Evolutionary conservation across 2,329 filamentous ascomycete genomes (phyloP), one percentile per base, ranked within the genome.

Genomic region (Raffaelea arxii): DNA sequence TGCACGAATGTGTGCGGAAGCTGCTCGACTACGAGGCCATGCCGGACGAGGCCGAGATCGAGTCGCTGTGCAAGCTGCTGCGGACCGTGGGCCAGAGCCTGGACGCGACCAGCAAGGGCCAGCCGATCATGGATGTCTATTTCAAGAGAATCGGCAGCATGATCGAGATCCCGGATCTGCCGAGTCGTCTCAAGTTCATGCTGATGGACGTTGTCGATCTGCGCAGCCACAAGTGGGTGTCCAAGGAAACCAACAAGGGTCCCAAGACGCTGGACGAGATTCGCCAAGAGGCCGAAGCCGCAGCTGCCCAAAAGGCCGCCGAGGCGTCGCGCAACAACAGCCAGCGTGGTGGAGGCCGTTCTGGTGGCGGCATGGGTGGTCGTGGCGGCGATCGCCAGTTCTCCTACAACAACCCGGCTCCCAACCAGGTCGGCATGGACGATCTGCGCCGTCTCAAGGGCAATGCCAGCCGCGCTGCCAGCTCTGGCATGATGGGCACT

Each of bases 1-100:
- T 98, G 92, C 91, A 98, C 72, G 88, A 96, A 68, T 98, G 92
- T 77, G 89, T 98, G 24, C 84, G 89, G 71, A 95, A 94, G 68
- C 78, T 98, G 53, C 86, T 98, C 55, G 91, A 98, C 68, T 97
- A 94, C 66, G 84, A 91, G 60, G 89, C 87, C 51, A 72, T 88
- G 51, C 92, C 92, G 39, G 92, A 98, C 57, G 92, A 98, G 69
- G 86, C 91, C 46, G 90, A 96, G 65, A 84, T 98, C 50, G 92
- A 98, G 74, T 94, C 88, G 56, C 80, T 98, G 66, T 89, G 84
- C 58, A 96, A 94, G 70, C 76, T 98, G 53, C 78, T 98, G 51
- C 82, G 84, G 55, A 95, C 92, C 35, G 94, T 98, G 53, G 92
- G 92, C 71, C 77, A 71, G 56, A 91, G 89, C 62, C 82, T 98